Evolutionary conservation across 2,329 filamentous ascomycete genomes (phyloP), one percentile per base, ranked within the genome.

Genomic region (Mycosphaerella sp.): DNA sequence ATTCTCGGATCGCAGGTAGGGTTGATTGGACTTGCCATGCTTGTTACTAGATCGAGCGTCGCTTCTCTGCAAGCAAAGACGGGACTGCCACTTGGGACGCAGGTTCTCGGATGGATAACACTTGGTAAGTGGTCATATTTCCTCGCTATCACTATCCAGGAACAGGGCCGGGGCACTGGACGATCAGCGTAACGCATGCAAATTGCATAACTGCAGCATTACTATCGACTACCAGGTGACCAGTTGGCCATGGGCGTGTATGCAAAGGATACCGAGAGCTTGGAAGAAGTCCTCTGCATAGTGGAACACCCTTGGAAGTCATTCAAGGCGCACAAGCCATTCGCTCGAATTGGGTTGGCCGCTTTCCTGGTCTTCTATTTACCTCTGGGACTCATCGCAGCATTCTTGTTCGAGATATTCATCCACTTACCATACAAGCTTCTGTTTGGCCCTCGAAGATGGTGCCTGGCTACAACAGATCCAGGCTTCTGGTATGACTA

Each of bases 41-140:
- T 92, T 51, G 87, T 97, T 17, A 98, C 93, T 6, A 81, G 85
- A 44, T 95, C 89, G 1, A 96, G 89, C 67, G 83, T 86, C n/a
- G 72, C 85, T 52, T 95, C 90, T 21, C 72, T 98, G 8, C 89
- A 95, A 70, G 85, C 89, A 29, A 95, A 88, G 68, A 75, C 83
- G 60, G 93, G 93, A 6, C 76, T 98, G 42, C 92, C 92, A 8
- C 77, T 85, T 8, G 93, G 93, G 9, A 95, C 95, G 62, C 89
- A 96, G 70, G 75, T 90, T 2, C 80, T 95, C 17, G 92, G 89
- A 43, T 96, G 91, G 88, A 67, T 83, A 43, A 84, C 91, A 21
- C 70, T 96, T 41, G 75, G 87, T 87, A 78, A 62, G 64, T 62
- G 14, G 29, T 8, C 14, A 3, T 41, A 26, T 32, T 45, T 46